Percentiles rank a stretch among this genome's conserved stretches.
phyloP scores from a whole-genome alignment of 148 eudicot species.

The Camellia lanceoleosa region DNA sequence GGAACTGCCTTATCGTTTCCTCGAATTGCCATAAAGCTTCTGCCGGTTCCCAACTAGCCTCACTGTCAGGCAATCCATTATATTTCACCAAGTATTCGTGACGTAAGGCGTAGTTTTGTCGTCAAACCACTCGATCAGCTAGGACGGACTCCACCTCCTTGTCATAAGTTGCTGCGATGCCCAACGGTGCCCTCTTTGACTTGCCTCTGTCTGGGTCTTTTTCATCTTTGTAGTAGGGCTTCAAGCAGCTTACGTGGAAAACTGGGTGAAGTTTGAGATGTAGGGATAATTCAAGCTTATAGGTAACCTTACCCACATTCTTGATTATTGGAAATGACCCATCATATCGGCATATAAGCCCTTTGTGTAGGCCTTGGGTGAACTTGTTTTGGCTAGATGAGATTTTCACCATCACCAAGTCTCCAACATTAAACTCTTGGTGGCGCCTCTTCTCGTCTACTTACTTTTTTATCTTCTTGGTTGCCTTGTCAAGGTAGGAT shows the following conservation, averaged over 20 bases:
- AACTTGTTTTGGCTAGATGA: too few species aligned
- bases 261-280: neutral
- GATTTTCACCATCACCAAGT: neutral
- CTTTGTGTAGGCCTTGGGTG: neutral
- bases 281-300: neutral
- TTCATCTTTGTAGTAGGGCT: neutral
- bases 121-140: neutral
- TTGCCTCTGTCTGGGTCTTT: neutral
- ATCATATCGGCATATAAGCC: neutral
- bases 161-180: neutral
- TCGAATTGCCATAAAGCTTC: neutral
- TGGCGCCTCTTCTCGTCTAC: neutral
- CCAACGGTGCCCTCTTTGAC: neutral
- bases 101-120: neutral
- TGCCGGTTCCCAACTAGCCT: neutral
- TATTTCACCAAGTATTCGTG: neutral
- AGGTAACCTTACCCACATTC: neutral
- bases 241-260: neutral
- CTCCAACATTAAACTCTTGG: neutral
- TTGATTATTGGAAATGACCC: neutral
- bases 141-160: neutral
- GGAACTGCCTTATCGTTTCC: too few species aligned
- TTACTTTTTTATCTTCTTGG: constrained; percentile 2
- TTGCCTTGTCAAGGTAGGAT: neutral
- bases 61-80: neutral